These are phyloP conservation scores for Fusarium abutilonis DNA, from an alignment of 2,329 filamentous ascomycete species.

Conservation along the genomic window DNA sequence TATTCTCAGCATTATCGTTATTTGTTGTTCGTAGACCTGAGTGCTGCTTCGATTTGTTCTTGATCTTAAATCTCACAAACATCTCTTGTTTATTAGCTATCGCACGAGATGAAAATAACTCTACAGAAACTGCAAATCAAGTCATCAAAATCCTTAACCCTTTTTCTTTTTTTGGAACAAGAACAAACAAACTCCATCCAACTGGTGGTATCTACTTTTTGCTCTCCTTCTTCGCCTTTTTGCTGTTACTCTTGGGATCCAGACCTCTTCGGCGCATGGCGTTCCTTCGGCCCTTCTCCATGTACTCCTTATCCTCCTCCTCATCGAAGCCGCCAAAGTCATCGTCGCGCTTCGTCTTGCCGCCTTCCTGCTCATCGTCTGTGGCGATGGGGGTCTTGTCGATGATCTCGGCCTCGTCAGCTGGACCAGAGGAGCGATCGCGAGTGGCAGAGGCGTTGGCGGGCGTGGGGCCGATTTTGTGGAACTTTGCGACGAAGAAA, in stretches of 20 bases:
- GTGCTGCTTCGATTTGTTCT: background rate
- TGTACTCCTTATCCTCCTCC: constrained; percentile 75
- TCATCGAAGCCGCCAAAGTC: constrained; percentile 80
- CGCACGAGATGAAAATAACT: constrained; percentile 24
- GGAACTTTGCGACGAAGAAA: constrained; percentile 98
- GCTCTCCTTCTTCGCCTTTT: constrained; percentile 45
- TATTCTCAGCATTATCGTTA: no score
- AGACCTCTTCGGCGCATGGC: constrained; percentile 78
- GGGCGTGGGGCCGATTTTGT: constrained; percentile 85
- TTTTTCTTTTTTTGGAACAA: constrained; percentile 38
- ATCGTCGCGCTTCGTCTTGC: constrained; percentile 57
- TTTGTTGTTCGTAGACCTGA: no score
- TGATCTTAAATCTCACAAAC: background rate
- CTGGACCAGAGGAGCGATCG: constrained; percentile 47
- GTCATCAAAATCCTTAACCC: constrained; percentile 23
- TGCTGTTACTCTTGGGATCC: constrained; percentile 68
- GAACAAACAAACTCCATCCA: constrained; percentile 25
- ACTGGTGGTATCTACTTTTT: constrained; percentile 40
- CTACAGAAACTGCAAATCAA: constrained; percentile 25
- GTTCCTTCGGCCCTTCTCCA: constrained; percentile 77
- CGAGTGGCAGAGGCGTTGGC: constrained; percentile 54
- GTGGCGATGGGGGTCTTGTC: constrained; percentile 75
- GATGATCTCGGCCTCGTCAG: constrained; percentile 58
- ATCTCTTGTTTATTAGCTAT: constrained; percentile 26
- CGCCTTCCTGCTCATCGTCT: constrained; percentile 55